Evolutionary conservation across 1,284 basidiomycete genomes (phyloP), one percentile per base, ranked within the genome.

Genomic region (Sporisorium sorghi): DNA sequence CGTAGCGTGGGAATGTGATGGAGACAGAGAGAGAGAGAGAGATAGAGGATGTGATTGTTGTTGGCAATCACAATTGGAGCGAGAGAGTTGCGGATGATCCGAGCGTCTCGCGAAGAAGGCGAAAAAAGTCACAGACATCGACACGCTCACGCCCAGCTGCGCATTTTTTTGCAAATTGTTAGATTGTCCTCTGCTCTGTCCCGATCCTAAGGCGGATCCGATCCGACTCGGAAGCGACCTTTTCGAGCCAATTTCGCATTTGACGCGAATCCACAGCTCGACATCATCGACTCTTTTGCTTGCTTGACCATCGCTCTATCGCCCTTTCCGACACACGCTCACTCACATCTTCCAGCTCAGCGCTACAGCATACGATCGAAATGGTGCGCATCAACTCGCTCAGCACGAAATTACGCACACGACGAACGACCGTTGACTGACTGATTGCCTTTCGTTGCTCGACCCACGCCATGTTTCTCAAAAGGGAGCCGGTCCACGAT

Each of bases 401-500:
- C 5, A 37, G 4, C 9, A 26, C 14, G 11, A 33, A 35, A 14
- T 14, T 35, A 7, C 6, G 11, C 28, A n/a, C n/a, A n/a, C 35
- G 6, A 24, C 11, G 12, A 5, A 37, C 35, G 15, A n/a, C 5
- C 17, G 35, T 11, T 37, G 35, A 37, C 35, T 37, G 35, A 37
- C 8, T n/a, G 35, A 17, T 26, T 15, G 19, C 19, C 28, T 23
- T 39, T 12, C 24, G n/a, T 30, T 24, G 19, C 11, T 49, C 35
- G 24, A 50, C n/a, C n/a, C 17, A 15, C 33, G 6, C 33, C 33
- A 14, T 14, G 6, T 35, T 17, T 17, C 28, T 39, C 14, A 14
- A 48, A 58, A 82, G 77, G 85, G 84, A 72, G 85, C 83, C 68
- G 85, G 85, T 62, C 83, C 84, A 73, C 87, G 86, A 72, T 88